phyloP scores from a whole-genome alignment of 495 filamentous ascomycete species.

The Penicillium riverlandense region DNA sequence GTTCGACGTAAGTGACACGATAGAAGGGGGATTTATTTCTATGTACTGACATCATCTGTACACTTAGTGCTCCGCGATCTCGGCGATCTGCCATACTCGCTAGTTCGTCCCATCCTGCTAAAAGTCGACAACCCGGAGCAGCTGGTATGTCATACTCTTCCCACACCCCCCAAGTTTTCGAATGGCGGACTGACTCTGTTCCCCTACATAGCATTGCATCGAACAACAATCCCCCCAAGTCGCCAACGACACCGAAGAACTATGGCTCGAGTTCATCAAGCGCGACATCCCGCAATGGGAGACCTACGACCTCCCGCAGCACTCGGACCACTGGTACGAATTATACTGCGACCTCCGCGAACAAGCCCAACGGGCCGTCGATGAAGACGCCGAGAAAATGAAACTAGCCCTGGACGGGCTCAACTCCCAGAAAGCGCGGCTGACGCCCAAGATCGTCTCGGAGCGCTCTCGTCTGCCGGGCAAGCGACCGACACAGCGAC shows the following conservation, averaged over 20 bases:
- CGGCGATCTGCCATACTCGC: constrained; percentile 55
- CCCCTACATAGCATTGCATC: constrained; percentile 37
- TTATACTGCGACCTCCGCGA: constrained; percentile 48
- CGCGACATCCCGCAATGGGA: constrained; percentile 59
- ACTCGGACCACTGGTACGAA: constrained; percentile 55
- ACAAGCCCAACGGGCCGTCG: constrained; percentile 37
- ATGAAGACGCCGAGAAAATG: constrained; percentile 41
- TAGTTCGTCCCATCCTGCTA: constrained; percentile 52
- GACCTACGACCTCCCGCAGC: constrained; percentile 46
- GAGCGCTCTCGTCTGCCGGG: constrained; percentile 21
- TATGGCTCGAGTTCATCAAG: constrained; percentile 64
- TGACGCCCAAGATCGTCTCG: constrained; percentile 39
- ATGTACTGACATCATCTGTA: not conserved
- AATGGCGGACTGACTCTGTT: no score
- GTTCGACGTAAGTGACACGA: constrained; percentile 28
- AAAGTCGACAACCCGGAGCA: constrained; percentile 60
- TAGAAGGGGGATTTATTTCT: not conserved
- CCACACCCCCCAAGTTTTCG: not conserved
- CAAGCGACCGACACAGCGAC: constrained; percentile 16
- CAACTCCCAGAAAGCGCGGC: constrained; percentile 38
- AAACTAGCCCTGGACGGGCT: constrained; percentile 43
- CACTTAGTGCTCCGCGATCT: constrained; percentile 50
- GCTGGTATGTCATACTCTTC: constrained; percentile 37
- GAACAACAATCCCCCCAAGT: constrained; percentile 64
- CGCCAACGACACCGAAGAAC: constrained; percentile 47